These are phyloP conservation scores for Ophiostoma ips DNA, from an alignment of 2,329 filamentous ascomycete genomes.

Conservation along the genomic window DNA sequence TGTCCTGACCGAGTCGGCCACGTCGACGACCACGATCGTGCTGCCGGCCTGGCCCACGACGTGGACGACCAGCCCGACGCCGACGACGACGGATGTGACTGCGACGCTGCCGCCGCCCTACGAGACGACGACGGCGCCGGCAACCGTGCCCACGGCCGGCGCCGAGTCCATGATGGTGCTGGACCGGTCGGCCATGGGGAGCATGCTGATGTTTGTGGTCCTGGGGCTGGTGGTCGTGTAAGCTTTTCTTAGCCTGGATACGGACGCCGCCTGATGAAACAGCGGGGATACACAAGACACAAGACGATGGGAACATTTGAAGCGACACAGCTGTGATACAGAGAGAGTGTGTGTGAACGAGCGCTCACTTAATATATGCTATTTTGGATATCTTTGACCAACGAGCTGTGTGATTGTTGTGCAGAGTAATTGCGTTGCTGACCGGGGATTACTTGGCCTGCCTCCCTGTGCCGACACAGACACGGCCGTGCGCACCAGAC, in stretches of 20 bases:
- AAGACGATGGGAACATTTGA: neutral
- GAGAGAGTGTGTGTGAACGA: too few species aligned
- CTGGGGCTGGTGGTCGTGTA: slow-evolving; percentile 14
- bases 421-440: neutral
- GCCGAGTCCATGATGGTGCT: slow-evolving; percentile 9
- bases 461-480: neutral
- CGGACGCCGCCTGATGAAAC: neutral
- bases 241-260: too few species aligned
- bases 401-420: too few species aligned
- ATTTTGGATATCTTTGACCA: too few species aligned
- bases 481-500: neutral
- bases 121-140: slow-evolving; percentile 3
- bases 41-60: slow-evolving; percentile 10
- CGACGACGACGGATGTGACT: neutral
- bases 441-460: too few species aligned
- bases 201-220: slow-evolving; percentile 10
- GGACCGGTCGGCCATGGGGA: slow-evolving; percentile 12
- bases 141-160: slow-evolving; percentile 13
- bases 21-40: slow-evolving; percentile 10
- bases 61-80: neutral
- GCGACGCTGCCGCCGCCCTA: neutral
- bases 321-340: neutral
- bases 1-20: slow-evolving; percentile 8
- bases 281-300: neutral
- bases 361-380: too few species aligned